A percentile compares a stretch with the other conserved stretches of the same genome.
These are phyloP conservation scores for Cadophora luteo-olivacea DNA, from an alignment of 2,329 filamentous ascomycete genomes.

Conservation along the genomic window DNA sequence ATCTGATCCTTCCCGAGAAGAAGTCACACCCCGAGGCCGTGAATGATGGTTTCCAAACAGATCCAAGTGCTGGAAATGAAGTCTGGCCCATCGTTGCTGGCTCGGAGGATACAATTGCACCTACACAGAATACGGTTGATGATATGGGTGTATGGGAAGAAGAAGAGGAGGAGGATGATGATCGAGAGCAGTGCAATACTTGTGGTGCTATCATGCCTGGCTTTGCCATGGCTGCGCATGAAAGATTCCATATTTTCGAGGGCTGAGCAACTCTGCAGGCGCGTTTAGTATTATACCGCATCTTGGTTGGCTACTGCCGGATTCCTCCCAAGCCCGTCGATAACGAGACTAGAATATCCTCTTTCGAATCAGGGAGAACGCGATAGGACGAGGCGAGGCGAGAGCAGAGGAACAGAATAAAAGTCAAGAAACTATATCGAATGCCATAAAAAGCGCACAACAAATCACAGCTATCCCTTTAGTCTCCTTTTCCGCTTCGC, in stretches of 20 bases:
- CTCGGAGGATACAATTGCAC: conserved; percentile 39
- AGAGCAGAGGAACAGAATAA: no score
- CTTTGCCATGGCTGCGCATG: conserved; percentile 57
- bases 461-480: no score
- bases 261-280: conserved; percentile 22
- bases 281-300: not conserved
- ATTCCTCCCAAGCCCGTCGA: no score
- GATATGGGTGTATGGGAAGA: conserved; percentile 38
- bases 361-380: no score
- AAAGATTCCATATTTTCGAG: conserved; percentile 50
- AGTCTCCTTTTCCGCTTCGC: no score
- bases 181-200: conserved; percentile 46
- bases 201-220: conserved; percentile 55
- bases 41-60: conserved; percentile 23
- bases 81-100: conserved; percentile 30
- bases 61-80: conserved; percentile 43
- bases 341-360: no score
- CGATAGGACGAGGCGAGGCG: no score
- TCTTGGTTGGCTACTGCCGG: not conserved
- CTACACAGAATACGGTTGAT: conserved; percentile 36
- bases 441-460: no score
- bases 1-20: conserved; percentile 21
- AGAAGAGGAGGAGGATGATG: conserved; percentile 38
- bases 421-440: no score
- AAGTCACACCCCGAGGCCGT: conserved; percentile 1